Evolutionary conservation across 768 basidiomycete genomes (phyloP).

Genomic region (Rubroboletus pulcherrimus): DNA sequence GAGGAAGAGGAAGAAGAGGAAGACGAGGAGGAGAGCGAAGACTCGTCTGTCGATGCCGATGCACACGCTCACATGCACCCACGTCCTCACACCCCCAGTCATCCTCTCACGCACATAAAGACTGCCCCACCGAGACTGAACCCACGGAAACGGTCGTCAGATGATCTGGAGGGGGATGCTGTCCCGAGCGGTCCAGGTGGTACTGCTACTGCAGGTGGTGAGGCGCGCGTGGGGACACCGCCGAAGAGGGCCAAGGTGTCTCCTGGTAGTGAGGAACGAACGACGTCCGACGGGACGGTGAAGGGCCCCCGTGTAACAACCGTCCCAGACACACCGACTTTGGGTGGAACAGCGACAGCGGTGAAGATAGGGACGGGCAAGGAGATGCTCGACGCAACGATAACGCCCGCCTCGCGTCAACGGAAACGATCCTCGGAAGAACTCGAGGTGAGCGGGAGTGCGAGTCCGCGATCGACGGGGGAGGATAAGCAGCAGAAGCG

Average conservation of each 20-base stretch:
- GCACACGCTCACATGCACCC: constrained; percentile 2
- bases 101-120: constrained; percentile 5
- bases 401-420: constrained; percentile 23
- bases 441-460: constrained; percentile 28
- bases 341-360: background rate
- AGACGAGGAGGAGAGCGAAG: constrained; percentile 34
- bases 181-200: background rate
- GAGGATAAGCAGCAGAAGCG: constrained; percentile 28
- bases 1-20: constrained; percentile 18
- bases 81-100: constrained; percentile 2
- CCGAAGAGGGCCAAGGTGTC: constrained; percentile 38
- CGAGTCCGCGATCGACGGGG: constrained; percentile 8
- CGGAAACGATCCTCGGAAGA: constrained; percentile 52
- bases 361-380: background rate
- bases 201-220: background rate
- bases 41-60: constrained; percentile 13
- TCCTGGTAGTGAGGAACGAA: constrained; percentile 4
- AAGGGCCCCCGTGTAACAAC: background rate
- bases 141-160: constrained; percentile 36
- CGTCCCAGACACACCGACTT: background rate
- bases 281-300: background rate
- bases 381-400: background rate
- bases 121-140: constrained; percentile 12
- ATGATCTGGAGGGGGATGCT: constrained; percentile 34
- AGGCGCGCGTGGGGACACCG: constrained; percentile 31